Base-by-base conservation (phyloP, 2,329 filamentous ascomycete genomes). In the Fusarium proliferatum region DNA sequence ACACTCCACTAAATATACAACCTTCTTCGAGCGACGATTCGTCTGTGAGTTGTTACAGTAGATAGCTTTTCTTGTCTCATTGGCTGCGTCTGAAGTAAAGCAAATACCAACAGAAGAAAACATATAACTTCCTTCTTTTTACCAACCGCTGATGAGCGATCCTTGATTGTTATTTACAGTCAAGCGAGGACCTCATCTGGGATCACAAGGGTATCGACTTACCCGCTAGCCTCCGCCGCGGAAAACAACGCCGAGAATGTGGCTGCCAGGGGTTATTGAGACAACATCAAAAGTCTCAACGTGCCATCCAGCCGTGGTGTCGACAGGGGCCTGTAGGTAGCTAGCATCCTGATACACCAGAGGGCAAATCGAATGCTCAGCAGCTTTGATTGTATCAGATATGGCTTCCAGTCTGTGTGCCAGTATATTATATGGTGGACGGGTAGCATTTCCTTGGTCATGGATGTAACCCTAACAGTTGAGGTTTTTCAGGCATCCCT, bases 91-190 rank as follows among this genome's bases (percentile, higher is more conserved):
- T 19, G 19, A 30, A 21, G 28, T 16, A 48, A 48, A 30, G 26
- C 48, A 49, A 46, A 57, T 43, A 45, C 51, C 38, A 56, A 53
- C 52, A 73, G 55, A 71, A 73, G 53, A 49, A 73, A 70, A 58
- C 41, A 73, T 51, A 34, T 42, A 23, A 42, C 41, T 45, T 49
- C 52, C 38, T 45, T 46, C 56, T 45, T 43, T 39, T 59, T 33
- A 59, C 12, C 13, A 63, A 42, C 28, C n/a, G n/a, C 33, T 36
- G 34, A 30, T 46, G 45, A 59, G 28, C 26, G 45, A 64, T 30
- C 26, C 33, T 41, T 41, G 34, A 59, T 39, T 39, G 12, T 49
- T 34, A 23, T 23, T 34, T 36, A 28, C 48, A 48, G 16, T 34
- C 21, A 26, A 45, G 41, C 34, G 61, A 30, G 60, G 30, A 43